Evolutionary conservation across 2,329 filamentous ascomycete species (phyloP).

Genomic region (Emericellopsis cladophorae): DNA sequence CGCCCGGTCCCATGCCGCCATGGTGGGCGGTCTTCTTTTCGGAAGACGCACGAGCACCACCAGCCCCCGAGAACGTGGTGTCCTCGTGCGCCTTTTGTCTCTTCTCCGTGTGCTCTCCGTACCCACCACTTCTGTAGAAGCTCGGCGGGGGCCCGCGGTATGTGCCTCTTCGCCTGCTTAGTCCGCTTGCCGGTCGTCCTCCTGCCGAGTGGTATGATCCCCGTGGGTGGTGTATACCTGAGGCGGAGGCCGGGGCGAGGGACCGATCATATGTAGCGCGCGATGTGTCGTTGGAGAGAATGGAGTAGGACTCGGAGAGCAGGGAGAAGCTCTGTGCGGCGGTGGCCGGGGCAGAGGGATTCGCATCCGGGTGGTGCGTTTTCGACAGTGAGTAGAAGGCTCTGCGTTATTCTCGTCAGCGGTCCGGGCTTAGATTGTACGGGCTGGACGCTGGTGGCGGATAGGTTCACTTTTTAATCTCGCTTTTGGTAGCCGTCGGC

Average conservation of each 20-base stretch:
- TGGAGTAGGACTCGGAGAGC: conserved; percentile 72
- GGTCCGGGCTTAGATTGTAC: not conserved
- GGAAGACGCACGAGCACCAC: not conserved
- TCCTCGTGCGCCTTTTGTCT: conserved; percentile 38
- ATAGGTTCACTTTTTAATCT: conserved; percentile 66
- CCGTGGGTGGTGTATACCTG: conserved; percentile 9
- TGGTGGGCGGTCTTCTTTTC: conserved; percentile 1
- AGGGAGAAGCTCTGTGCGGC: conserved; percentile 68
- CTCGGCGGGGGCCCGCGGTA: conserved; percentile 81
- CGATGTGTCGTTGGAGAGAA: conserved; percentile 61
- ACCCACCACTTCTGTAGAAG: conserved; percentile 75
- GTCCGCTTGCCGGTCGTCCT: conserved; percentile 65
- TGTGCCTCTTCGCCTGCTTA: conserved; percentile 61
- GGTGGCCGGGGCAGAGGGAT: conserved; percentile 55
- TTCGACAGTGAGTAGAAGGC: conserved; percentile 89
- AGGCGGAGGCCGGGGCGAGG: conserved; percentile 15
- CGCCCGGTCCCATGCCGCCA: conserved; percentile 47
- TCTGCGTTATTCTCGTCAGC: conserved; percentile 18
- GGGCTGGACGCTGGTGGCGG: conserved; percentile 1
- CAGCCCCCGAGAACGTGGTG: conserved; percentile 17
- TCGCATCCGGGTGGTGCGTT: conserved; percentile 82
- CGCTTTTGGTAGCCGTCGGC: conserved; percentile 52
- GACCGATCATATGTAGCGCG: conserved; percentile 74
- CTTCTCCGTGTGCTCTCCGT: conserved; percentile 53
- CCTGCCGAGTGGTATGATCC: conserved; percentile 53